Percentiles rank a stretch among this genome's conserved stretches.
Evolutionary conservation across 441 rosid genomes (phyloP).

Genomic region (Bruguiera hainesii): DNA sequence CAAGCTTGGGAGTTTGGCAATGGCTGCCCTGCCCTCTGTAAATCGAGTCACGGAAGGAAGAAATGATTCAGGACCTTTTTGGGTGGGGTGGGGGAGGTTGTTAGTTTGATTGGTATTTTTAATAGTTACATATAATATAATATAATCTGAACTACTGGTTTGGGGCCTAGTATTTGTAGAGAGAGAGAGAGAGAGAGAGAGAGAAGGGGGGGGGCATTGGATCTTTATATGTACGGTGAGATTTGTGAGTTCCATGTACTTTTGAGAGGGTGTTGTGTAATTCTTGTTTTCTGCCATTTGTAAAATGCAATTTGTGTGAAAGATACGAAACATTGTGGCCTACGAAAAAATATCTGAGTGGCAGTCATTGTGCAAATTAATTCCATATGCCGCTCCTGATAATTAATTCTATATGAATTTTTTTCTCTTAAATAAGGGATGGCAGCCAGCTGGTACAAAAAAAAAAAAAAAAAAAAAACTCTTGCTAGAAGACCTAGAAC

Average conservation of each 20-base stretch:
- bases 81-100: not conserved
- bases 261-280: slow-evolving; percentile 49
- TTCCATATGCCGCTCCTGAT: not conserved
- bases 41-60: slow-evolving; percentile 46
- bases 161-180: slow-evolving; percentile 25
- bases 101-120: slow-evolving; percentile 32
- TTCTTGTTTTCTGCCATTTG: slow-evolving; percentile 17
- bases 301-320: slow-evolving; percentile 43
- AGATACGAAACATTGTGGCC: slow-evolving; percentile 27
- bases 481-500: too few relatives aligned
- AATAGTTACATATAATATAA: slow-evolving; percentile 21
- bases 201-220: slow-evolving; percentile 16
- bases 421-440: too few relatives aligned
- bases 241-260: slow-evolving; percentile 42
- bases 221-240: slow-evolving; percentile 32
- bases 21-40: slow-evolving; percentile 30
- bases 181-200: too few relatives aligned
- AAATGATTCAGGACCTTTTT: slow-evolving; percentile 22
- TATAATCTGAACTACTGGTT: slow-evolving; percentile 17
- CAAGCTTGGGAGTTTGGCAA: slow-evolving; percentile 17
- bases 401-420: too few relatives aligned
- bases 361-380: not conserved
- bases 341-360: slow-evolving; percentile 8
- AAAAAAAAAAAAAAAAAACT: too few relatives aligned
- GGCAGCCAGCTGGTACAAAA: too few relatives aligned